A percentile compares a stretch with the other conserved stretches of the same genome.
Conservation (phyloP, 495 filamentous ascomycete species). For the Penicillium egyptiacum region DNA sequence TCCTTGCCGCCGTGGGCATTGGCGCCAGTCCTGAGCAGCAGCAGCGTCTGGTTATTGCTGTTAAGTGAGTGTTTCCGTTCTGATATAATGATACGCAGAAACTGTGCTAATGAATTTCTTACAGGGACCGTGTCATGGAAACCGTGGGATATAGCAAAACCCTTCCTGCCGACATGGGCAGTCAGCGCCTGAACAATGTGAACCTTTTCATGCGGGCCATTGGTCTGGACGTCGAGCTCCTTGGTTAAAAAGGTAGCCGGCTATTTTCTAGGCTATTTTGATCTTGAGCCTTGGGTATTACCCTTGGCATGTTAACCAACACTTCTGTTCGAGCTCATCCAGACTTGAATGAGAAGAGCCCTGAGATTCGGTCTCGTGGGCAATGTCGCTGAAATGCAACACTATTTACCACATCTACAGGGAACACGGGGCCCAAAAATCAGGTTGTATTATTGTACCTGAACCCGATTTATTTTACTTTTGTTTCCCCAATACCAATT, state of each 20-base stretch:
- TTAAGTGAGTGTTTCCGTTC: slow-evolving; percentile 65
- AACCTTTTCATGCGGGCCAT: slow-evolving; percentile 99
- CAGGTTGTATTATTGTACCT: slow-evolving; percentile 1
- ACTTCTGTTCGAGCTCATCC: neutral
- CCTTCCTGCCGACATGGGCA: slow-evolving; percentile 79
- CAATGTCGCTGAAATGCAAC: slow-evolving; percentile 6
- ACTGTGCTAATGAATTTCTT: slow-evolving; percentile 19
- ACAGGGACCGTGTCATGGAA: slow-evolving; percentile 91
- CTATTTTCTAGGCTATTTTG: neutral
- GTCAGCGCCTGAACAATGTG: slow-evolving; percentile 80
- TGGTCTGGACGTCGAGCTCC: slow-evolving; percentile 91
- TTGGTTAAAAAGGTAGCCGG: slow-evolving; percentile 54
- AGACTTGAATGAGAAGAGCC: neutral
- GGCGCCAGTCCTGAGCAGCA: slow-evolving; percentile 91
- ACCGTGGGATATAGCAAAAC: slow-evolving; percentile 85
- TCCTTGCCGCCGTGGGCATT: slow-evolving; percentile 89
- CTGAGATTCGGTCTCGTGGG: neutral
- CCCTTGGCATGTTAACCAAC: neutral
- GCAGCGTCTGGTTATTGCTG: slow-evolving; percentile 86
- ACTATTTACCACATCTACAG: slow-evolving; percentile 5
- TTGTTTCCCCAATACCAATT: slow-evolving; percentile 16
- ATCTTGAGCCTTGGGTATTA: neutral
- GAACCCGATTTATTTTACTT: slow-evolving; percentile 6
- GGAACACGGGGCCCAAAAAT: slow-evolving; percentile 3
- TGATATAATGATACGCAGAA: neutral